A percentile compares a stretch with the other conserved stretches of the same genome.
Evolutionary conservation across 2,329 filamentous ascomycete species (phyloP).

Genomic region (Sarocladium kiliense): DNA sequence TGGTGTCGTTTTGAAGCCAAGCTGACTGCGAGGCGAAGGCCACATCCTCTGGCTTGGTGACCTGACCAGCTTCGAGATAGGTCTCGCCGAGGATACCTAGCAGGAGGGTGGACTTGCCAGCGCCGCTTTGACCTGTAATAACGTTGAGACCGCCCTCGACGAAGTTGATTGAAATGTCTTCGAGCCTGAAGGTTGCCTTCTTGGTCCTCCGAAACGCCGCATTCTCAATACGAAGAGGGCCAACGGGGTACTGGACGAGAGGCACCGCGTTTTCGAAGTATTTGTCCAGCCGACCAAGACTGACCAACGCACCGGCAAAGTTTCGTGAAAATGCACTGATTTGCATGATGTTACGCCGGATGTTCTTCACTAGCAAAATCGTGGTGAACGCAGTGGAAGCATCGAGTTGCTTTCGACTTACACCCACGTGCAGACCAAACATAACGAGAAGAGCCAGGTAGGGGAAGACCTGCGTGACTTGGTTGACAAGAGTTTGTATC

Average conservation of each 20-base stretch:
- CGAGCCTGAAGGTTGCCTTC: conserved; percentile 43
- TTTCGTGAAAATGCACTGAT: conserved; percentile 36
- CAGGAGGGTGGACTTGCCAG: conserved; percentile 53
- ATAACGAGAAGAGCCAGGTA: conserved; percentile 47
- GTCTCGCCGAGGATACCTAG: conserved; percentile 51
- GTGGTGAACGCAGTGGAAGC: conserved; percentile 56
- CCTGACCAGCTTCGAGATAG: conserved; percentile 39
- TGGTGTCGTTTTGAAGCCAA: conserved; percentile 53
- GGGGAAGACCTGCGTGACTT: conserved; percentile 47
- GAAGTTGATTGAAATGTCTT: conserved; percentile 45
- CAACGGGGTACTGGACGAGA: conserved; percentile 41
- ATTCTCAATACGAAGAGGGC: conserved; percentile 39
- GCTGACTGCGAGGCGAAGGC: conserved; percentile 53
- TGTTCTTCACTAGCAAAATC: conserved; percentile 45
- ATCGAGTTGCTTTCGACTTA: conserved; percentile 41
- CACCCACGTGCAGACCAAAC: conserved; percentile 46
- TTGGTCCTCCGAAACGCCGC: conserved; percentile 46
- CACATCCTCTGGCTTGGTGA: conserved; percentile 45
- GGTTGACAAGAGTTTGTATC: conserved; percentile 39
- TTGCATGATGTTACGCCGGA: conserved; percentile 48
- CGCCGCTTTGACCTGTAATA: conserved; percentile 48
- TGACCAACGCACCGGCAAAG: conserved; percentile 31
- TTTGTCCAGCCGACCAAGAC: conserved; percentile 46
- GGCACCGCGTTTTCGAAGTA: conserved; percentile 49
- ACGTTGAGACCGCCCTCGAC: conserved; percentile 50